These are phyloP conservation scores for Starmerella roubikii DNA, from an alignment of 805 yeast genomes.

Conservation along the genomic window DNA sequence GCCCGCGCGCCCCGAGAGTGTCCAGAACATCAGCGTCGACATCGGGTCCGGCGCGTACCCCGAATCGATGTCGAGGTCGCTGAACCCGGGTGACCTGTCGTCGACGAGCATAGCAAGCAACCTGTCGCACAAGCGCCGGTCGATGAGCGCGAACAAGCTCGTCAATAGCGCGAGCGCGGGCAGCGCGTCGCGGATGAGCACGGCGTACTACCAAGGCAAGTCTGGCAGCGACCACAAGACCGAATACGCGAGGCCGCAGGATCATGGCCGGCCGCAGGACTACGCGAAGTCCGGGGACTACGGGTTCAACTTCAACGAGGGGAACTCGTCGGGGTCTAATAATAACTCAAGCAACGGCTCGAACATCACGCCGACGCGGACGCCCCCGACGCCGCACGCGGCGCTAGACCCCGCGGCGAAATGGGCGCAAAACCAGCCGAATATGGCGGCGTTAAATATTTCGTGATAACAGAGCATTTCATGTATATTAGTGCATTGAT, in stretches of 20 bases:
- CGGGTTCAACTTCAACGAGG: no score
- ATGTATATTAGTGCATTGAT: no score
- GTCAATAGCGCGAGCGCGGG: not conserved
- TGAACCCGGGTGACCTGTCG: slow-evolving; percentile 4
- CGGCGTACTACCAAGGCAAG: no score
- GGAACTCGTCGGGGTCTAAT: slow-evolving; percentile 15
- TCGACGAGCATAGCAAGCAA: not conserved
- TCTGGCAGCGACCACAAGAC: no score
- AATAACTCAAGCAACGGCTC: slow-evolving; percentile 15
- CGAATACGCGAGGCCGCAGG: no score
- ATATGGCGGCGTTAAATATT: no score
- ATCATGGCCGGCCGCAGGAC: no score
- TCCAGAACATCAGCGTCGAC: not conserved
- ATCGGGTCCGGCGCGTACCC: not conserved
- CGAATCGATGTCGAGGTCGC: not conserved
- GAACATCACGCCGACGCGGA: slow-evolving; percentile 11
- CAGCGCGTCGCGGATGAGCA: no score
- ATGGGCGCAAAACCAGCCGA: no score
- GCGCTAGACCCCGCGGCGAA: slow-evolving; percentile 11
- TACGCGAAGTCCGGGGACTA: no score
- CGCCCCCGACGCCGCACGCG: slow-evolving; percentile 19
- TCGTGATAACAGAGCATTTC: no score
- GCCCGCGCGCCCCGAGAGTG: not conserved
- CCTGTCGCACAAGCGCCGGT: not conserved
- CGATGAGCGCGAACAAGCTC: slow-evolving; percentile 1